phyloP scores from a whole-genome alignment of 331 rosid genomes.

The Spiraea crenata region DNA sequence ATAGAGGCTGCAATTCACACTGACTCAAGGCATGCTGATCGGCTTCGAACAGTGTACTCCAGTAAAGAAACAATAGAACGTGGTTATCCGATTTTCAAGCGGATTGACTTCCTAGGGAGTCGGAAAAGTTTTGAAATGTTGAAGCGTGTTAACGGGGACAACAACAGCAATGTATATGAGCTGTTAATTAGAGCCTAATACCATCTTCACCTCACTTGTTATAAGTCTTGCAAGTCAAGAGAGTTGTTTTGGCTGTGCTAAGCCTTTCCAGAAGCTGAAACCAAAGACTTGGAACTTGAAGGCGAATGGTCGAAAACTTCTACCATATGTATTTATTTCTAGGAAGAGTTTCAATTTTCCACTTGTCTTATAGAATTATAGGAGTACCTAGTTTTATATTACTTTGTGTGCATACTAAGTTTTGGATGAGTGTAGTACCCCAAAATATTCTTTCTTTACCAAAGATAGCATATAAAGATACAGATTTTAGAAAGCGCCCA shows the following conservation, averaged over 20 bases:
- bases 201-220: slow-evolving; percentile 3
- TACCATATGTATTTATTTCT: too few species aligned
- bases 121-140: slow-evolving; percentile 86
- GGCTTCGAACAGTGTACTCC: slow-evolving; percentile 70
- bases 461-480: too few species aligned
- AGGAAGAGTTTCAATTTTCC: neutral
- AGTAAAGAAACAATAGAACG: slow-evolving; percentile 58
- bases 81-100: slow-evolving; percentile 54
- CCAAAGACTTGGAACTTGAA: neutral
- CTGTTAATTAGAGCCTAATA: slow-evolving; percentile 77
- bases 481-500: neutral
- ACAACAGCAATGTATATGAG: slow-evolving; percentile 87
- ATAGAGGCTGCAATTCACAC: slow-evolving; percentile 83
- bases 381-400: neutral
- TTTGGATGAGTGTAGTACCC: neutral
- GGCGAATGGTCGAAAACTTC: neutral
- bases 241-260: neutral
- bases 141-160: slow-evolving; percentile 86
- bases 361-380: neutral
- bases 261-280: neutral
- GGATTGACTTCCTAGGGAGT: slow-evolving; percentile 84
- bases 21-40: slow-evolving; percentile 89
- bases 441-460: too few species aligned
- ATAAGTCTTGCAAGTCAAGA: neutral
- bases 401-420: neutral